Evolutionary conservation across 176 grass and related monocot species (phyloP).

Genomic region (Panicum miliaceum): DNA sequence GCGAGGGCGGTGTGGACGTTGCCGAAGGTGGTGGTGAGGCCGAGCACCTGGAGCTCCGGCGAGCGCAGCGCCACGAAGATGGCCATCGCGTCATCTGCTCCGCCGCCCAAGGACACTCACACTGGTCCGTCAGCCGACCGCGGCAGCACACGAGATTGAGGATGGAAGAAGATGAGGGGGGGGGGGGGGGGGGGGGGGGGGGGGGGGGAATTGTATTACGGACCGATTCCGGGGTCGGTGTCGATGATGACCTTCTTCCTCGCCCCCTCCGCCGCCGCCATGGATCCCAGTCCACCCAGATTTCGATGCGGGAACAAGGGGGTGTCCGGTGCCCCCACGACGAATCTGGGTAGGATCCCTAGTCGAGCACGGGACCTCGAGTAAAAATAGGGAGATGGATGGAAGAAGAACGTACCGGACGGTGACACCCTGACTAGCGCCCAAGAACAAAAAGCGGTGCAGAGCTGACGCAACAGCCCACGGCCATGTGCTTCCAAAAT

Average conservation of each 20-base stretch:
- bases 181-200: too few species aligned
- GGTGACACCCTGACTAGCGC: not conserved
- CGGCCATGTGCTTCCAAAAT: not conserved
- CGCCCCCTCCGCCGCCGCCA: slow-evolving; percentile 9
- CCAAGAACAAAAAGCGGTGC: not conserved
- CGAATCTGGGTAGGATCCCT: slow-evolving; percentile 18
- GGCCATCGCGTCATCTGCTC: slow-evolving; percentile 93
- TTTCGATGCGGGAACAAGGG: not conserved
- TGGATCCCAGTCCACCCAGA: not conserved
- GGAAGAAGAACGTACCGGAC: not conserved
- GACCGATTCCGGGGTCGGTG: slow-evolving; percentile 83
- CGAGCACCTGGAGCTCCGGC: slow-evolving; percentile 87
- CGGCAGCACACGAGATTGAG: not conserved
- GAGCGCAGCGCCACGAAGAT: slow-evolving; percentile 92
- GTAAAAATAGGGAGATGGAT: not conserved
- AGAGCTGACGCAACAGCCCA: not conserved
- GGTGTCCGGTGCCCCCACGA: not conserved
- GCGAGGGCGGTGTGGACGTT: slow-evolving; percentile 90
- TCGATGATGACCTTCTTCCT: slow-evolving; percentile 84
- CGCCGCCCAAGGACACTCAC: not conserved
- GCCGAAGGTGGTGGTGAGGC: slow-evolving; percentile 86
- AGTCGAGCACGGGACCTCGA: not conserved
- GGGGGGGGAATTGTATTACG: not conserved
- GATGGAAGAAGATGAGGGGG: too few species aligned
- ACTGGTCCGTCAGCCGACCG: not conserved